Evolutionary conservation across 768 basidiomycete species (phyloP), one percentile per base, ranked within the genome.

Genomic region (Suillus placidus): DNA sequence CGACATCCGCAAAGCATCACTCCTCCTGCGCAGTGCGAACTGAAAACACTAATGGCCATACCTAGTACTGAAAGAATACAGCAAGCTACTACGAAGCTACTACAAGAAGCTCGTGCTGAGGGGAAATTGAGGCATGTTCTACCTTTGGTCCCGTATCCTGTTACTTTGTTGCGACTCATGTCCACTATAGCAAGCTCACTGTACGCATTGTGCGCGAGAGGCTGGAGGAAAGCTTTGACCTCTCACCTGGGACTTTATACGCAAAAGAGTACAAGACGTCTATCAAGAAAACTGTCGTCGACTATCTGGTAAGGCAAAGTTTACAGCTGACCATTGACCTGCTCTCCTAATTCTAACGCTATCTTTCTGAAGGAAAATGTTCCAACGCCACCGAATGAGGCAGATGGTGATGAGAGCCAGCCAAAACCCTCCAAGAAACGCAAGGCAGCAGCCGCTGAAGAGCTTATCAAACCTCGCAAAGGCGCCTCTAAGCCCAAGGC

Each of bases 141-240:
- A 13, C 23, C 0, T 6, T 54, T 23, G 16, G 42, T 40, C 3
- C 5, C 34, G 20, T 16, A 54, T 6, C 34, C 34, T 13, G 20
- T 35, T 13, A 35, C 54, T 18, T 6, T 20, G 14, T 32, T 35
- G 8, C 18, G 23, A 13, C 34, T 58, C 20, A 52, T 42, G 58
- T 64, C 60, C 58, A 34, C 9, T 49, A 16, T 30, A 76, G 75
- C 37, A 55, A 77, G 64, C 64, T 79, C 34, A 88, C 88, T 2
- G 80, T 80, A 18, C 83, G 84, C 30, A 77, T 82, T 14, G 79
- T 90, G 32, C 83, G 88, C 14, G 73, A 77, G 63, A 70, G 79
- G n/a, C 61, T 90, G 1, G 88, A 89, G 74, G 69, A 76, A 32
- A 68, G 78, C 30, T 78, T 88, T 52, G 64, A 69, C 4, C 72